Base-by-base conservation (phyloP, 345 rosid species). In the Citrus unshiu region DNA sequence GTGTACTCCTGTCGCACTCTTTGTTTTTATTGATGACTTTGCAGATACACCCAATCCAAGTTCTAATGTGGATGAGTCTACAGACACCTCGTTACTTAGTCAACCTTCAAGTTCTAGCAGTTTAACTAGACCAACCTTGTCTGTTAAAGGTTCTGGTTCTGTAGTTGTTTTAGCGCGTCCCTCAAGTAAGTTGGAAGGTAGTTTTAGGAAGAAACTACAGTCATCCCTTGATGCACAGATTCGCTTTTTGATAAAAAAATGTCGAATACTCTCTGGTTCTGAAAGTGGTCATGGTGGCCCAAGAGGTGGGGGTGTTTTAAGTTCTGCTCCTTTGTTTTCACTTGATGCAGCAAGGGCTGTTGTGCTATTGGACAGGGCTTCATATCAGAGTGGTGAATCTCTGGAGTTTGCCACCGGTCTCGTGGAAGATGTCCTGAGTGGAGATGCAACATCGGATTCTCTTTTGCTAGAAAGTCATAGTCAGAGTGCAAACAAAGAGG, bases 121-220 rank as follows among this genome's bases (percentile, higher is more conserved):
- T 85, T 80, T 82, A 74, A 81, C 84, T 71, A 87, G 91, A 86
- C 80, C 96, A 72, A 83, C 76, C 77, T 77, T 85, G 63, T 86
- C 93, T n/a, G 30, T 81, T 59, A 93, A 89, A 81, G 86, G 85
- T 82, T 87, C 95, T 78, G 90, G 92, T 75, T 86, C 97, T 27
- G 93, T 93, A 70, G 91, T 92, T 75, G 88, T 93, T 85, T 85
- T 93, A 80, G 92, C 98, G 70, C 95, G 97, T 40, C 95, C 98
- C 85, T 82, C 71, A 68, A 87, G 83, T 83, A 93, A 88, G 86
- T 83, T 90, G 32, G 97, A 93, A 83, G 93, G 90, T 80, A 88
- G 93, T 66, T 83, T 86, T 72, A 87, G 85, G 88, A 93, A 91
- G 88, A 92, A 88, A 84, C 72, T 91, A 64, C 98, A 91, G 83